phyloP scores from a whole-genome alignment of 768 basidiomycete species.

The Suillus sp. region DNA sequence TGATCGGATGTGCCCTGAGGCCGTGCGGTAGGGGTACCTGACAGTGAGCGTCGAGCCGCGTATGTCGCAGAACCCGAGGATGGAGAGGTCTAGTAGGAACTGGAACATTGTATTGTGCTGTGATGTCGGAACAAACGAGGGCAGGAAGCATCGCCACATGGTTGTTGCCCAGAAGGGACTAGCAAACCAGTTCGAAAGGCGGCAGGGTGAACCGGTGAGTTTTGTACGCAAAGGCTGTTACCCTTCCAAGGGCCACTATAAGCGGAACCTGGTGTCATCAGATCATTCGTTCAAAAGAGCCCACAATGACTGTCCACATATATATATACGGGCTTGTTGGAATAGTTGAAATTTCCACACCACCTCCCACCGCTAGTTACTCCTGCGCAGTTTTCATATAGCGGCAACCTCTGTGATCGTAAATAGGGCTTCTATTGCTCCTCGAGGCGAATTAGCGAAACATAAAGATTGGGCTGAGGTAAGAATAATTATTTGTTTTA shows the following conservation, averaged over 20 bases:
- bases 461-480: slow-evolving; percentile 19
- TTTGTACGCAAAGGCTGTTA: slow-evolving; percentile 1
- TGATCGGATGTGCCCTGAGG: not conserved
- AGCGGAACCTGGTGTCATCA: slow-evolving; percentile 21
- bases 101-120: slow-evolving; percentile 9
- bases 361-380: not conserved
- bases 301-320: slow-evolving; percentile 19
- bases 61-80: slow-evolving; percentile 20
- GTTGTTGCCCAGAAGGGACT: not conserved
- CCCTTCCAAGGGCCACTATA: slow-evolving; percentile 18
- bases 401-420: slow-evolving; percentile 26
- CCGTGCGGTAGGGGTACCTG: slow-evolving; percentile 3
- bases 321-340: slow-evolving; percentile 26
- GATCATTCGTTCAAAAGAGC: slow-evolving; percentile 12
- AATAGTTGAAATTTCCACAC: slow-evolving; percentile 1
- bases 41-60: slow-evolving; percentile 25
- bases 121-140: slow-evolving; percentile 24
- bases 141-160: slow-evolving; percentile 11
- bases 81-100: slow-evolving; percentile 7
- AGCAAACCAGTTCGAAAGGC: slow-evolving; percentile 23
- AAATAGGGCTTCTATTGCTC: slow-evolving; percentile 27
- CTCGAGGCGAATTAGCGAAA: slow-evolving; percentile 37
- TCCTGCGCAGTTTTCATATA: slow-evolving; percentile 10
- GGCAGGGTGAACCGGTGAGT: not conserved
- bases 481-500: too few relatives aligned